Conservation (phyloP, 345 rosid genomes). For the Pugionium cornutum region DNA sequence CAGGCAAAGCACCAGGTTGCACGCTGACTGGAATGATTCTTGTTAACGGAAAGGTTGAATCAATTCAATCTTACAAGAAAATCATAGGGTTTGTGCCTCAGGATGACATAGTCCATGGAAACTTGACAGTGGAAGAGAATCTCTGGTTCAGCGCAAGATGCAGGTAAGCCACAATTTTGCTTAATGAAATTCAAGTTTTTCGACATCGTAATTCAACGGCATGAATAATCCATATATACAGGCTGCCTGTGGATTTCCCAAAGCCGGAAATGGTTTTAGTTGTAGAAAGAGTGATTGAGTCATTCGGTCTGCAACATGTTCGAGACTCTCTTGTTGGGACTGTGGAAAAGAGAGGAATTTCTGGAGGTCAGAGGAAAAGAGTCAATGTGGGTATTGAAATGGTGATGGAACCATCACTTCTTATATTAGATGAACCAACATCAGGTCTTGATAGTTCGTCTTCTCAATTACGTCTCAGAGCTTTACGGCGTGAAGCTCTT, state of each 20-base stretch:
- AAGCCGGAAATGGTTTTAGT: constrained; percentile 85
- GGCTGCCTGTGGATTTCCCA: constrained; percentile 74
- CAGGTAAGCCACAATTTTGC: constrained; percentile 55
- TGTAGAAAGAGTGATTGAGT: constrained; percentile 90
- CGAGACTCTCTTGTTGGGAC: constrained; percentile 95
- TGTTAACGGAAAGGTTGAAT: constrained; percentile 77
- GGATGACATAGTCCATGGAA: constrained; percentile 98
- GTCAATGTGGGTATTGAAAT: constrained; percentile 98
- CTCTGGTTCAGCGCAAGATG: constrained; percentile 99
- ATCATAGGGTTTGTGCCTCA: constrained; percentile 96
- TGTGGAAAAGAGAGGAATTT: constrained; percentile 93
- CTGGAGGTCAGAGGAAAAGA: constrained; percentile 99
- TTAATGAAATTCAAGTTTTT: too few relatives aligned
- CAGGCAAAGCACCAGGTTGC: constrained; percentile 88
- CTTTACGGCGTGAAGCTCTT: constrained; percentile 97
- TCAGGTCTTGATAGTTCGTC: constrained; percentile 99
- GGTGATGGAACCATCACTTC: constrained; percentile 99
- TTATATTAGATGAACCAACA: constrained; percentile 96
- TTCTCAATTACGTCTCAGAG: constrained; percentile 87
- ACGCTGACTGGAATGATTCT: constrained; percentile 67
- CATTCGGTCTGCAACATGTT: constrained; percentile 79
- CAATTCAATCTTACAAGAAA: constrained; percentile 84
- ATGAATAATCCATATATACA: constrained; percentile 27
- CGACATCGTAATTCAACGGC: too few relatives aligned
- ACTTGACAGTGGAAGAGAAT: constrained; percentile 94